Evolutionary conservation across 148 eudicot genomes (phyloP).

Genomic region (Simmondsia chinensis): DNA sequence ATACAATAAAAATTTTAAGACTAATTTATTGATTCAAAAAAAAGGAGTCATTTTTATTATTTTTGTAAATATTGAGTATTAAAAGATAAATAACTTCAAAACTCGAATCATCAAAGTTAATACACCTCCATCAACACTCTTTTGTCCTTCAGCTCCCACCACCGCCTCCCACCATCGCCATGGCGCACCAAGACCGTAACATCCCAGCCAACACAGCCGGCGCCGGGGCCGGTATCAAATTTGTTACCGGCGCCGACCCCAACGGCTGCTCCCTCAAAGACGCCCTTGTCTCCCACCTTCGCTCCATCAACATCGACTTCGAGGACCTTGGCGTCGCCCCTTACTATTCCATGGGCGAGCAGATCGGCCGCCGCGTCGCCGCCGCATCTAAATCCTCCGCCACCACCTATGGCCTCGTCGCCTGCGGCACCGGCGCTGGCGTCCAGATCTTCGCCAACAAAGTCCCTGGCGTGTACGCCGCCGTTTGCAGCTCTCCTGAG

Average conservation of each 20-base stretch:
- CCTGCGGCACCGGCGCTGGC: slow-evolving; percentile 80
- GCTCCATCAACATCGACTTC: slow-evolving; percentile 56
- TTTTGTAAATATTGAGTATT: no score
- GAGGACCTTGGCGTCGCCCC: slow-evolving; percentile 72
- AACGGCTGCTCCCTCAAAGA: slow-evolving; percentile 62
- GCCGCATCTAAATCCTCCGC: slow-evolving; percentile 11
- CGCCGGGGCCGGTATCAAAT: no score
- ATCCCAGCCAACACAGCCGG: no score
- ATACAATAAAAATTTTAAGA: no score
- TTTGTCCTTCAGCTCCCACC: no score
- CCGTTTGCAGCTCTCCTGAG: slow-evolving; percentile 41
- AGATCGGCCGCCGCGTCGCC: slow-evolving; percentile 57
- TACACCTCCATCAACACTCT: no score
- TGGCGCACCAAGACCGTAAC: slow-evolving; percentile 12
- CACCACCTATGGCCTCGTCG: slow-evolving; percentile 47
- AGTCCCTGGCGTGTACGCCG: slow-evolving; percentile 67
- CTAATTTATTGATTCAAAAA: no score
- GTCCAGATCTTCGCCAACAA: slow-evolving; percentile 85
- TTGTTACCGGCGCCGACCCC: slow-evolving; percentile 78
- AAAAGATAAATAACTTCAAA: no score
- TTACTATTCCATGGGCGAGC: slow-evolving; percentile 63
- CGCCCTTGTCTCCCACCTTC: slow-evolving; percentile 55
- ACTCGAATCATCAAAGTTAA: no score
- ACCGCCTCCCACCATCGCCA: slow-evolving; percentile 2
- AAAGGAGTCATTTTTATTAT: no score